Evolutionary conservation across 1,284 basidiomycete species (phyloP).

Genomic region (Moniliophthora roreri): DNA sequence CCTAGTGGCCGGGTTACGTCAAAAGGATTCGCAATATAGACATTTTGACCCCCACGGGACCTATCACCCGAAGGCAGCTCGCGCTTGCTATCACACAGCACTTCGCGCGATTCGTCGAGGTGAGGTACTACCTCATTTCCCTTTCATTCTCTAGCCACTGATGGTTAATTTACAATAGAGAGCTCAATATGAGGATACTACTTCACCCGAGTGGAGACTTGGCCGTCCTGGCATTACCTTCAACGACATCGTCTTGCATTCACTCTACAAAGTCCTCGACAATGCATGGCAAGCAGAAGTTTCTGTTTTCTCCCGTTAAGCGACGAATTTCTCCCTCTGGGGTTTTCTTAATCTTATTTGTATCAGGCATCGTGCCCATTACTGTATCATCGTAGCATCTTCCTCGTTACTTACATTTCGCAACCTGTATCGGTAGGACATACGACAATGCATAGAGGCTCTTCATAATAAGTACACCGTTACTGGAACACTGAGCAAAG

Average conservation of each 20-base stretch:
- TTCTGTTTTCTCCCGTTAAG: constrained; percentile 26
- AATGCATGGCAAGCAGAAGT: constrained; percentile 48
- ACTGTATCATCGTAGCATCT: too few relatives aligned
- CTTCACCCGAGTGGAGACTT: constrained; percentile 28
- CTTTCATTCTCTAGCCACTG: constrained; percentile 6
- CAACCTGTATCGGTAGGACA: too few relatives aligned
- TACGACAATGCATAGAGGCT: too few relatives aligned
- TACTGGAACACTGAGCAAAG: too few relatives aligned
- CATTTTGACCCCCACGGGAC: constrained; percentile 27
- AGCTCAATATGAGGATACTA: constrained; percentile 20
- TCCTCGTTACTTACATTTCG: too few relatives aligned
- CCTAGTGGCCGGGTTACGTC: constrained; percentile 49
- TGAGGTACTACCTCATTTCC: constrained; percentile 15
- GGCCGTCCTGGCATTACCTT: constrained; percentile 31
- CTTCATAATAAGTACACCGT: too few relatives aligned
- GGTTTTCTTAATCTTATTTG: too few relatives aligned
- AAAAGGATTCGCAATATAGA: constrained; percentile 37
- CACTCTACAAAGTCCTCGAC: constrained; percentile 38
- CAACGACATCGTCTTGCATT: constrained; percentile 38
- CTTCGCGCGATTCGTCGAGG: constrained; percentile 29
- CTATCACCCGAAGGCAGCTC: constrained; percentile 35
- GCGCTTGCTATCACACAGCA: constrained; percentile 29
- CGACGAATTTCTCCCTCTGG: too few relatives aligned
- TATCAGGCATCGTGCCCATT: too few relatives aligned
- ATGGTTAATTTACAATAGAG: constrained; percentile 21